Evolutionary conservation across 192 early-diverging fungal genomes (phyloP), one percentile per base, ranked within the genome.

Genomic region (Phlyctochytrium planicorne): DNA sequence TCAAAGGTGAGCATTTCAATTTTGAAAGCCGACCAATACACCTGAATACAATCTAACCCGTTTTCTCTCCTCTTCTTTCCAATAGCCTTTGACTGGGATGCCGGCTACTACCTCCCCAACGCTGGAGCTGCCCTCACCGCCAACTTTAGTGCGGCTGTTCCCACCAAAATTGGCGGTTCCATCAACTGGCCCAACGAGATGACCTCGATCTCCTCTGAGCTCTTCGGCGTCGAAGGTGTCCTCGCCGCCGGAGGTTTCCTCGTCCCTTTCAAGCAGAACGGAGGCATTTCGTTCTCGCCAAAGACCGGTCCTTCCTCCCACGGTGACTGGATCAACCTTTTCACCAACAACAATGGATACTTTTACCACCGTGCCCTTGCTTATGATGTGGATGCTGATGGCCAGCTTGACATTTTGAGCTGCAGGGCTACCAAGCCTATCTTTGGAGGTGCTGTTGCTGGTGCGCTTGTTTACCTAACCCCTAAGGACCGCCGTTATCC

Each of bases 181-280:
- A 57, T 57, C 27, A 57, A 14, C 55, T 71, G 70, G 70, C 70
- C 70, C 53, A 71, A 71, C 63, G 62, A 60, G 29, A 36, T 37
- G 20, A 65, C 52, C 34, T 31, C 34, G n/a, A 63, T 59, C 14
- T 25, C 63, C 34, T 17, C 24, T 12, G 30, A 47, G 23, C 16
- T 59, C 20, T 71, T 71, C 66, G 70, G 70, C 47, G 68, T 60
- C 35, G 32, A 40, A 23, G 70, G 70, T 23, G 52, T 59, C 16
- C 25, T 71, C 30, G 34, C 55, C 31, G 52, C 63, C 29, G 70
- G 70, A 31, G 70, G 70, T 0, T 71, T 71, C 62, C 37, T 71
- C 12, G 70, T 65, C 1, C 63, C 63, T 20, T 33, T 33, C 2
- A 10, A 34, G 3, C 29, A 25, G n/a, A 59, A 65, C 56, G 70